These are phyloP conservation scores for Lepidium campestre DNA, from an alignment of 441 rosid genomes.

Conservation along the genomic window DNA sequence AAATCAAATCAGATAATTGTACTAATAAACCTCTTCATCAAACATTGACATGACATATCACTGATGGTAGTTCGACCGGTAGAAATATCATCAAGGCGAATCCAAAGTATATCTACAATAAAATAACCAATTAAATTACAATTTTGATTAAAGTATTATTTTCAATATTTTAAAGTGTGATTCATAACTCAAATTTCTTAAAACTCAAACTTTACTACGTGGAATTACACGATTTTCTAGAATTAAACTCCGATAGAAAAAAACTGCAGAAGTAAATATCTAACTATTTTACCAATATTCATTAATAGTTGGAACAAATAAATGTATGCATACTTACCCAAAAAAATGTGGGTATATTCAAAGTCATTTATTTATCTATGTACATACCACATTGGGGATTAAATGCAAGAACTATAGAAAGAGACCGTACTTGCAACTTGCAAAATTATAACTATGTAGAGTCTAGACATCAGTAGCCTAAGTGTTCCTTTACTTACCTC, in stretches of 20 bases:
- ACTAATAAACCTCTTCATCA: neutral
- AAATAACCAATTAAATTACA: neutral
- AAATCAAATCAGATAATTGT: neutral
- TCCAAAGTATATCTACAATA: neutral
- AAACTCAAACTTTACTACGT: no score
- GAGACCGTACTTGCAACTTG: slow-evolving; percentile 24
- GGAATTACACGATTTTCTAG: no score
- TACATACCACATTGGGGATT: slow-evolving; percentile 20
- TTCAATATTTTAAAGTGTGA: no score
- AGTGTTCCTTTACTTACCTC: neutral
- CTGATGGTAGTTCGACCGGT: neutral
- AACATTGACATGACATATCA: slow-evolving; percentile 2
- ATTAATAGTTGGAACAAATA: no score
- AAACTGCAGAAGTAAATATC: no score
- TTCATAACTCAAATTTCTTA: no score
- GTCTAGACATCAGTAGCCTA: slow-evolving; percentile 6
- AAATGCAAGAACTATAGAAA: slow-evolving; percentile 9
- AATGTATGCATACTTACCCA: neutral
- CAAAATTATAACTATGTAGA: neutral
- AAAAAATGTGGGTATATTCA: neutral
- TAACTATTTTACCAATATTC: no score
- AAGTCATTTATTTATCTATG: neutral
- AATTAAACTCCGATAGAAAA: no score
- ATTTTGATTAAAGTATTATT: no score
- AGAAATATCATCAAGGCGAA: neutral